phyloP scores from a whole-genome alignment of 768 basidiomycete genomes.

The Psilocybe subaeruginosa region DNA sequence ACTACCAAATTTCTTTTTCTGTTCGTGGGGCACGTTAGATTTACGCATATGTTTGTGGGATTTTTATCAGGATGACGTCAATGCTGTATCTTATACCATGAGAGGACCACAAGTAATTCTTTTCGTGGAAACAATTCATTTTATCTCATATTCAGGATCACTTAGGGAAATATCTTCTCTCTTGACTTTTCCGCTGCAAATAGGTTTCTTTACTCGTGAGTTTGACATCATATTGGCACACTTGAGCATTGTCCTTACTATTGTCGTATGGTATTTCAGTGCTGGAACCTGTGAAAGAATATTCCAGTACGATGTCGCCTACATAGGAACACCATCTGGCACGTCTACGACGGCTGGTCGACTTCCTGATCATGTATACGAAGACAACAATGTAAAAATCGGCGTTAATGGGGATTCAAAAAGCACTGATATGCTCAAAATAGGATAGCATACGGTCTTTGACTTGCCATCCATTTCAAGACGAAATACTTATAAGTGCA shows the following conservation, averaged over 20 bases:
- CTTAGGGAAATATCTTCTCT: slow-evolving; percentile 70
- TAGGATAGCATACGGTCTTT: slow-evolving; percentile 71
- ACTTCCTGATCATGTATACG: slow-evolving; percentile 20
- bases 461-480: slow-evolving; percentile 66
- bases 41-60: slow-evolving; percentile 64
- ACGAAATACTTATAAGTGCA: slow-evolving; percentile 72
- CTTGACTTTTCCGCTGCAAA: slow-evolving; percentile 73
- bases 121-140: neutral
- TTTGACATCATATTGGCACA: slow-evolving; percentile 18
- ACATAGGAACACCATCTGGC: slow-evolving; percentile 28
- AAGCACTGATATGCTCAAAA: neutral
- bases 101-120: slow-evolving; percentile 48
- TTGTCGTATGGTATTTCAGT: slow-evolving; percentile 31
- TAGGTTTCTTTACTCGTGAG: slow-evolving; percentile 67
- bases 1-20: neutral
- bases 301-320: slow-evolving; percentile 55
- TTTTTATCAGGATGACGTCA: slow-evolving; percentile 61
- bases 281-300: slow-evolving; percentile 58
- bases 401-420: too few species aligned
- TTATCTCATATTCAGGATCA: neutral
- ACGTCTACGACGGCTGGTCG: slow-evolving; percentile 9
- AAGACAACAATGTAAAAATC: slow-evolving; percentile 24
- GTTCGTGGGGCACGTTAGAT: slow-evolving; percentile 37
- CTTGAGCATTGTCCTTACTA: neutral
- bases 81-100: slow-evolving; percentile 42